Percentiles rank a stretch among this genome's conserved stretches.
phyloP scores from a whole-genome alignment of 2,329 filamentous ascomycete genomes.

The Xylariomycetidae sp. region DNA sequence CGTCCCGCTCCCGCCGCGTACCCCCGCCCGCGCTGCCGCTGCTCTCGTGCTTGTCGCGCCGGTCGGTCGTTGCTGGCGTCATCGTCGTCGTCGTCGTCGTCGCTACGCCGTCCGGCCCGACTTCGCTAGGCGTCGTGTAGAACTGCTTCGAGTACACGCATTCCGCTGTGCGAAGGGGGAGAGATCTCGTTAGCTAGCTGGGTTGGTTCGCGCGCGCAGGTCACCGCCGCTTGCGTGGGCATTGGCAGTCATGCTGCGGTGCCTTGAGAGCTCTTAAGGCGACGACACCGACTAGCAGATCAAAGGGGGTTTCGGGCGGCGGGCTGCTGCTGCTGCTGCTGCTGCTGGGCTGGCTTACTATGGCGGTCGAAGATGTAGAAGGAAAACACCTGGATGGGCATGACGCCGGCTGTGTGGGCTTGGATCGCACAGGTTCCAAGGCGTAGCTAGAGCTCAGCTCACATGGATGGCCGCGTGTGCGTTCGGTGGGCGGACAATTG shows the following conservation, averaged over 20 bases:
- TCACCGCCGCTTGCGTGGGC: no score
- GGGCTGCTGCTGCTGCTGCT: not conserved
- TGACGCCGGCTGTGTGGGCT: slow-evolving; percentile 43
- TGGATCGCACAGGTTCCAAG: no score
- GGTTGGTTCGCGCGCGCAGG: no score
- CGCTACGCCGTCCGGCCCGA: slow-evolving; percentile 32
- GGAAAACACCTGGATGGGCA: slow-evolving; percentile 77
- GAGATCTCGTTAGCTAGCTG: no score
- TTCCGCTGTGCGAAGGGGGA: slow-evolving; percentile 57
- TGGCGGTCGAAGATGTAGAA: slow-evolving; percentile 99
- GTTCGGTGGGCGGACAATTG: no score
- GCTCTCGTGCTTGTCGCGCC: slow-evolving; percentile 10
- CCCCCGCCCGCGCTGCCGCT: slow-evolving; percentile 5
- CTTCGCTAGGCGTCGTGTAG: no score
- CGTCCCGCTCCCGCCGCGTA: slow-evolving; percentile 47
- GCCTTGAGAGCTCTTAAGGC: no score
- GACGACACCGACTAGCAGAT: no score
- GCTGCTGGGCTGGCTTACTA: slow-evolving; percentile 52
- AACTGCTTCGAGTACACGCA: slow-evolving; percentile 93
- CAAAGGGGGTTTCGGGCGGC: not conserved
- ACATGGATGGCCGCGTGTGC: no score
- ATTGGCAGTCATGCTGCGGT: no score
- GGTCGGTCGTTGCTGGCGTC: slow-evolving; percentile 6
- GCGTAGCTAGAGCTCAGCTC: no score
- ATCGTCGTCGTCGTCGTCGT: slow-evolving; percentile 1